Evolutionary conservation across 495 filamentous ascomycete species (phyloP).

Genomic region (Podospora pseudocomata): DNA sequence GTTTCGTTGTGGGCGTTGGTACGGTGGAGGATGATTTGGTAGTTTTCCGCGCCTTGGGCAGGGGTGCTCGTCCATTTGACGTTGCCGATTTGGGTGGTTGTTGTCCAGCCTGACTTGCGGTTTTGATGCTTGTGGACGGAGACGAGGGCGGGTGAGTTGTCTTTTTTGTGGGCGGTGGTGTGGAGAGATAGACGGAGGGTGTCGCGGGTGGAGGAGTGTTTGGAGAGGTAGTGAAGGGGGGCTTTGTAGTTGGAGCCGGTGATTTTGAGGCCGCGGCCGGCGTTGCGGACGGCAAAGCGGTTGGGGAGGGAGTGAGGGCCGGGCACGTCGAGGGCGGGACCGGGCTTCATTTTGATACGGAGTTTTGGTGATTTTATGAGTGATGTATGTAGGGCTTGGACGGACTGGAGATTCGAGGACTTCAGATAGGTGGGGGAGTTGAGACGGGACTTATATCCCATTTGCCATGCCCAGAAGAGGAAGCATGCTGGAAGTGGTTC

Average conservation of each 20-base stretch:
- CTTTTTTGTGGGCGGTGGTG: neutral
- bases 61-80: neutral
- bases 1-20: neutral
- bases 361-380: neutral
- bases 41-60: neutral
- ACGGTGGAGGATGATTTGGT: neutral
- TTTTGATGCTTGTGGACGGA: neutral
- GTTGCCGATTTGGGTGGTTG: neutral
- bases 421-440: neutral
- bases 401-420: neutral
- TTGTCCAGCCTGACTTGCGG: neutral
- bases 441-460: neutral
- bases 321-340: neutral
- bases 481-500: neutral
- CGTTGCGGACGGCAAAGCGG: neutral
- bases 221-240: neutral
- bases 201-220: neutral
- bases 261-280: neutral
- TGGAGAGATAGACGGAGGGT: neutral
- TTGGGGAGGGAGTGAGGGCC: slow-evolving; percentile 5
- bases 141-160: slow-evolving; percentile 3
- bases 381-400: neutral
- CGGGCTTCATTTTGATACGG: neutral
- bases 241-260: neutral
- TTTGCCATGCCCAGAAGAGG: neutral